Evolutionary conservation across 371 early-diverging fungal species (phyloP).

Genomic region (Chytridium lagenaria): DNA sequence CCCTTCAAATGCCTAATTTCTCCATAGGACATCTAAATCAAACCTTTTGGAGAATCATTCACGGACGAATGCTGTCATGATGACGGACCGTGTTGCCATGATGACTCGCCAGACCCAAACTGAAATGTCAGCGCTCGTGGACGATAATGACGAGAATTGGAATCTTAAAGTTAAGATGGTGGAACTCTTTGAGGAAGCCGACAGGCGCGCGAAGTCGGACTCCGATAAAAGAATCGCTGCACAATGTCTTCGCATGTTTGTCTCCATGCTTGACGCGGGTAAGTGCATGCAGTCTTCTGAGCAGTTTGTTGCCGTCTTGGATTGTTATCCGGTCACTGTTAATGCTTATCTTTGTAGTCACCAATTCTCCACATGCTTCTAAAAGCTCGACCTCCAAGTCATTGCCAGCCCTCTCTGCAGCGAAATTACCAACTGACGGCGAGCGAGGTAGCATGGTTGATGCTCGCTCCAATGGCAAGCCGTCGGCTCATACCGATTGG

Average conservation of each 20-base stretch:
- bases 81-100: background rate
- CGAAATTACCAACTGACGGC: background rate
- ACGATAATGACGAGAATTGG: background rate
- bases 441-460: background rate
- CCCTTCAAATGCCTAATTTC: background rate
- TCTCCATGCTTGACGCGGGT: slow-evolving; percentile 12
- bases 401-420: background rate
- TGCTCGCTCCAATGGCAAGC: background rate
- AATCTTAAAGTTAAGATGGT: background rate
- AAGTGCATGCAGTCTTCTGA: background rate
- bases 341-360: too few species aligned
- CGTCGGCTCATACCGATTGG: background rate
- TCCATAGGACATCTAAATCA: background rate
- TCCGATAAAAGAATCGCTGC: slow-evolving; percentile 5
- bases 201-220: slow-evolving; percentile 2
- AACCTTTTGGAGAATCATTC: background rate
- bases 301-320: background rate
- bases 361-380: background rate
- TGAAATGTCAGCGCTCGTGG: background rate
- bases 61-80: too few species aligned
- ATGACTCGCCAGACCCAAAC: background rate
- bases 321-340: too few species aligned
- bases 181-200: slow-evolving; percentile 9
- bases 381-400: background rate
- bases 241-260: slow-evolving; percentile 6